Evolutionary conservation across 202 grass and related monocot species (phyloP), one percentile per base, ranked within the genome.

Genomic region (Schoenoplectus triqueter): DNA sequence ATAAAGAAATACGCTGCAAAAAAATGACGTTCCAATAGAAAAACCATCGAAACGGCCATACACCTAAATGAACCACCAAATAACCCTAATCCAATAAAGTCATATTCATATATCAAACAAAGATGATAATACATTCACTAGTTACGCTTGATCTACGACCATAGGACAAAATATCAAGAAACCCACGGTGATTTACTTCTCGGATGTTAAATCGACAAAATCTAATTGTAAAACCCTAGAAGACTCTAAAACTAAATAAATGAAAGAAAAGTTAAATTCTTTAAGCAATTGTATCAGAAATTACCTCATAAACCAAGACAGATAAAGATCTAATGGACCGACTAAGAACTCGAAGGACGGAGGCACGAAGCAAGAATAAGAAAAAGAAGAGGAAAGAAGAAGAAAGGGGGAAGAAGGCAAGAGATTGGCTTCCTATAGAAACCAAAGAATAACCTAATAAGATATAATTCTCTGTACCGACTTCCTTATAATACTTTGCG

Each of bases 271-370:
- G 39, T 19, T 14, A 14, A 20, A 40, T 10, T 31, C 3, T 81
- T 67, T 10, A 46, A 82, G 20, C n/a, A 44, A 11, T 42, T 2
- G 60, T 10, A 64, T 65, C 10, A 66, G 64, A 82, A 11, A 39
- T 49, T 64, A 87, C 85, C 85, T 87, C 85, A 87, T 87, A 87
- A 87, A 87, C 85, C 79, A 82, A 82, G 85, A 83, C 78, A 68
- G 51, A 46, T 39, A 56, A 62, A 57, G 85, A 87, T 87, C 85
- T 71, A 52, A 82, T 61, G 4, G 64, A 83, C 78, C 80, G 19
- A 83, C 80, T 49, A 55, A 69, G 65, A 52, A 66, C 59, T 64
- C 59, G 59, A 56, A 56, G 39, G 73, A 66, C 50, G 73, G 5
- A 18, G 75, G 42, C 10, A 7, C 21, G 76, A 57, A 61, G 39